Evolutionary conservation across 768 basidiomycete genomes (phyloP), one percentile per base, ranked within the genome.

Genomic region (Mycena latifolia): DNA sequence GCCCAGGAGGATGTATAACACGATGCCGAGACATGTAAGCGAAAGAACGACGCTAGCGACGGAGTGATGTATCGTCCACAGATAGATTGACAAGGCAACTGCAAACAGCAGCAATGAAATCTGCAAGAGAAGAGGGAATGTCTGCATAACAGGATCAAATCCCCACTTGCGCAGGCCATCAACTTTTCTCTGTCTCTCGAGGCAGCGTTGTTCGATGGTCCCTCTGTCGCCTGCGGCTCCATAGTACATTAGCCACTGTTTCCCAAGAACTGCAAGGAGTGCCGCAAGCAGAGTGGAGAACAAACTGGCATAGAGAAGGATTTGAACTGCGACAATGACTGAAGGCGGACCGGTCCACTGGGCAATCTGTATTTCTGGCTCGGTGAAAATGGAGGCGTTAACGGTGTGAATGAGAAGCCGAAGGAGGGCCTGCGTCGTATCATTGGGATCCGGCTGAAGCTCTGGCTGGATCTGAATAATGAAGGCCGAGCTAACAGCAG

Each of bases 381-480:
- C n/a, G n/a, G n/a, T n/a, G n/a, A n/a, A n/a, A n/a, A n/a, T n/a
- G n/a, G n/a, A n/a, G n/a, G n/a, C n/a, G n/a, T n/a, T n/a, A n/a
- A n/a, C n/a, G n/a, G n/a, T n/a, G n/a, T n/a, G n/a, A n/a, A n/a
- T n/a, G n/a, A n/a, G n/a, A n/a, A n/a, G n/a, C n/a, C n/a, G n/a
- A n/a, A n/a, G n/a, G n/a, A n/a, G n/a, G n/a, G n/a, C n/a, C n/a
- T n/a, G n/a, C n/a, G n/a, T n/a, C n/a, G n/a, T n/a, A n/a, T n/a
- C n/a, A n/a, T n/a, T n/a, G n/a, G n/a, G n/a, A n/a, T n/a, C n/a
- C n/a, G n/a, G n/a, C 17, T 53, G 52, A 14, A 53, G 22, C 9
- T 37, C 52, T 18, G 52, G 52, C 11, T 53, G 52, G 11, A 53
- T 37, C 24, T 46, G 45, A 24, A 46, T 46, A 14, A 46, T 46